These are phyloP conservation scores for Solanum piurae DNA, from an alignment of 257 asterid genomes.

Conservation along the genomic window DNA sequence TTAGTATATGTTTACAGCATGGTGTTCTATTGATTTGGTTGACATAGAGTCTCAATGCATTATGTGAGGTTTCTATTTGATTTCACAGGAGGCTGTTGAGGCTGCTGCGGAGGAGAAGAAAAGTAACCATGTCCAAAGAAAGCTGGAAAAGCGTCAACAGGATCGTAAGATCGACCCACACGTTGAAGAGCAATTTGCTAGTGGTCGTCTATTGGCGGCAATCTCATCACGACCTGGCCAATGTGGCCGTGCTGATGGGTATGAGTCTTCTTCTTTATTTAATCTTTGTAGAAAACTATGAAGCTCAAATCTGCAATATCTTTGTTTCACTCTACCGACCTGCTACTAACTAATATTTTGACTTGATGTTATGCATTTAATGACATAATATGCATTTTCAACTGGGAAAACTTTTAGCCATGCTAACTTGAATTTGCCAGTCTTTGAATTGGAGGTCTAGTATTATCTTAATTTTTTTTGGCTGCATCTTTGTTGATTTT, in stretches of 20 bases:
- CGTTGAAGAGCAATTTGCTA: conserved; percentile 37
- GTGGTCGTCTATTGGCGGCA: conserved; percentile 39
- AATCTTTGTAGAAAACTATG: not conserved
- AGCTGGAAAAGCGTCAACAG: conserved; percentile 32
- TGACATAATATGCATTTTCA: not conserved
- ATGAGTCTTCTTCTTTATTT: not conserved
- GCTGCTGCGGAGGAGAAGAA: conserved; percentile 31
- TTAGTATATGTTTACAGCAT: not conserved
- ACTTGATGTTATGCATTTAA: not conserved
- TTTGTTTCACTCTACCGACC: not conserved
- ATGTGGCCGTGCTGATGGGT: conserved; percentile 51
- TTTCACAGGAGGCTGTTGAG: conserved; percentile 16
- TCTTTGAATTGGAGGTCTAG: not conserved
- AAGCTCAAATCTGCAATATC: not conserved
- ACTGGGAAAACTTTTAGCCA: not conserved
- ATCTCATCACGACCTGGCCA: conserved; percentile 47
- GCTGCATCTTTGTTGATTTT: not conserved
- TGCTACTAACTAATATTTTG: not conserved
- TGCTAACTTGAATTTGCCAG: not conserved
- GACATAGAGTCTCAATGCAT: not conserved
- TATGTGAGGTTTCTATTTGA: not conserved
- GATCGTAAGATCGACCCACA: conserved; percentile 40
- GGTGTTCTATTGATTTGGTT: not conserved
- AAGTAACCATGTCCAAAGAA: conserved; percentile 31
- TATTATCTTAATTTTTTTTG: not conserved